A percentile compares a stretch with the other conserved stretches of the same genome.
Conservation (phyloP, 2,329 filamentous ascomycete genomes). For the Hawksworthiomyces lignivorus region DNA sequence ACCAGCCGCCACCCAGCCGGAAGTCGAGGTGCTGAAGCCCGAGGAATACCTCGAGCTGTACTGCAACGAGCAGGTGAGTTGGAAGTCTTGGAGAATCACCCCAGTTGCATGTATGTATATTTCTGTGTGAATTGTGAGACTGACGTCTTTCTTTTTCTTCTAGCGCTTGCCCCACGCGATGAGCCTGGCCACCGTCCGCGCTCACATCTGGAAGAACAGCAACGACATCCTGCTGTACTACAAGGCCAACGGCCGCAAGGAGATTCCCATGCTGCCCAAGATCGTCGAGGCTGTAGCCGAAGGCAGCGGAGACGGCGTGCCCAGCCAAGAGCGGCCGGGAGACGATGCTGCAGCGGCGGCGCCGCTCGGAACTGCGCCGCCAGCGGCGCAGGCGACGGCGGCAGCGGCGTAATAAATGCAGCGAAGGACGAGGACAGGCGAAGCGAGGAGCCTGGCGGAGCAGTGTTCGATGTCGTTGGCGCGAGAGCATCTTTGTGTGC, state of each 20-base stretch:
- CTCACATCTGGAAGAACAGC: conserved; percentile 91
- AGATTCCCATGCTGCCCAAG: conserved; percentile 32
- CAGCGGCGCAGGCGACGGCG: not conserved
- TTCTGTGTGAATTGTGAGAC: too few species aligned
- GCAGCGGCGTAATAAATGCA: not conserved
- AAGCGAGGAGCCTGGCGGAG: too few species aligned
- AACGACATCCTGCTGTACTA: conserved; percentile 88
- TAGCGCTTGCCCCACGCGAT: conserved; percentile 69
- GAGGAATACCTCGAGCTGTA: conserved; percentile 95
- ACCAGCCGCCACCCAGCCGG: conserved; percentile 17
- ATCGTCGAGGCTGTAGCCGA: not conserved
- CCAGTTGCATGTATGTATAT: too few species aligned
- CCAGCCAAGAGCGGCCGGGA: not conserved
- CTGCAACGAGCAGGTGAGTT: conserved; percentile 82
- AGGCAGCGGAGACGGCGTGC: not conserved
- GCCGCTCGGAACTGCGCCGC: not conserved
- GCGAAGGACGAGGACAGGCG: not conserved
- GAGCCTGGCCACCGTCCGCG: conserved; percentile 87
- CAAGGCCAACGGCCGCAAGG: conserved; percentile 81
- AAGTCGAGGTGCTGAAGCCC: conserved; percentile 56
- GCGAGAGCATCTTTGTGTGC: not conserved
- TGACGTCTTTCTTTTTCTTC: not conserved
- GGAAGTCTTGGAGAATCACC: too few species aligned
- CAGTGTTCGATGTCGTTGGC: too few species aligned
- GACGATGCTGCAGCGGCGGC: not conserved